phyloP scores from a whole-genome alignment of 371 early-diverging fungal species.

The Blakeslea trispora region DNA sequence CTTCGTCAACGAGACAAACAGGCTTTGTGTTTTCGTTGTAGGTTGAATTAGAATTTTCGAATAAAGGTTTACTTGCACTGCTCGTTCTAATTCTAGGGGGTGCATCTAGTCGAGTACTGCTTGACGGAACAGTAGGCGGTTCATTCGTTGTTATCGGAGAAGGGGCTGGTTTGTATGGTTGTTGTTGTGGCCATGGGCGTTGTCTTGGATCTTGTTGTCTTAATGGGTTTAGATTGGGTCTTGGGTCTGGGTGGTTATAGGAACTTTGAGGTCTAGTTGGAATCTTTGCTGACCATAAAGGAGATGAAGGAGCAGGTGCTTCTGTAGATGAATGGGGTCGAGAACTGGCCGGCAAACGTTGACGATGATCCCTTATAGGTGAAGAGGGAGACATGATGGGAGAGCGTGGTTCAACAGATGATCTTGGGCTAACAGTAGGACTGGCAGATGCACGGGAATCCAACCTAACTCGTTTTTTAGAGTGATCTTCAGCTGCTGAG shows the following conservation, averaged over 20 bases:
- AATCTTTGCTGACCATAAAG: background rate
- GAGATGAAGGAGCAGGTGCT: no score
- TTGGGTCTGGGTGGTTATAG: background rate
- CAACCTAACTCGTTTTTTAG: background rate
- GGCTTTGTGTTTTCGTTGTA: background rate
- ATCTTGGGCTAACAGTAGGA: background rate
- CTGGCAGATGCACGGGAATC: background rate
- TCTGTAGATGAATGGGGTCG: background rate
- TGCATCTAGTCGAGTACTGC: background rate
- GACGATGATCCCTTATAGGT: background rate
- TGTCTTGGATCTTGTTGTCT: background rate
- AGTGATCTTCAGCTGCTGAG: background rate
- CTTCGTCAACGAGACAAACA: slow-evolving; percentile 5
- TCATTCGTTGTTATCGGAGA: no score
- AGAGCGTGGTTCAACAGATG: background rate
- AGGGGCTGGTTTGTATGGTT: background rate
- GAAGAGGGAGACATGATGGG: background rate
- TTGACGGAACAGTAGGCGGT: background rate
- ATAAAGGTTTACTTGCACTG: background rate
- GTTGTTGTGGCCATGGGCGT: background rate
- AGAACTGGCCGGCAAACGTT: background rate
- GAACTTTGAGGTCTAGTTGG: background rate
- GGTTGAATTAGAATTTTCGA: no score
- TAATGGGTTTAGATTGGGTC: background rate
- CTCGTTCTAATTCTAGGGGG: background rate